phyloP scores from a whole-genome alignment of 2,329 filamentous ascomycete genomes.

The Anisogramma anomala region DNA sequence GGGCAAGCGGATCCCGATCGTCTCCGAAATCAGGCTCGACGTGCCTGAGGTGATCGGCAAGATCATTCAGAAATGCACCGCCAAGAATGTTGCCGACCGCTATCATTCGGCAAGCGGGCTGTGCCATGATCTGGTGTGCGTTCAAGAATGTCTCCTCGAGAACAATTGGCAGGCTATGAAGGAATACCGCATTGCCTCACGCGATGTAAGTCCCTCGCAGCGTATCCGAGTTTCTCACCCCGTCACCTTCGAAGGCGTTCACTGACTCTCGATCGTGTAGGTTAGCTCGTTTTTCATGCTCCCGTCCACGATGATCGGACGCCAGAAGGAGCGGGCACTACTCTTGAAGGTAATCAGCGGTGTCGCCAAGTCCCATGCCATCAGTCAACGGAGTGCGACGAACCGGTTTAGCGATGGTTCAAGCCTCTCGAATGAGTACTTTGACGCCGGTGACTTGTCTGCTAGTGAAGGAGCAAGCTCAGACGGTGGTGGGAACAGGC shows the following conservation, averaged over 20 bases:
- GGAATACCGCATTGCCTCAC: constrained; percentile 65
- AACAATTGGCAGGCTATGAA: constrained; percentile 62
- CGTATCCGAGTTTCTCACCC: too few species aligned
- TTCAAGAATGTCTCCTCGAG: constrained; percentile 62
- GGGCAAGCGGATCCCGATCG: constrained; percentile 62
- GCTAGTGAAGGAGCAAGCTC: constrained; percentile 49
- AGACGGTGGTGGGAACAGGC: constrained; percentile 36
- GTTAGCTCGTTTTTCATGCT: constrained; percentile 85
- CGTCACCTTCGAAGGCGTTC: too few species aligned
- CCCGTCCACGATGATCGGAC: constrained; percentile 69
- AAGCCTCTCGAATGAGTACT: constrained; percentile 37
- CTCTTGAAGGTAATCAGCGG: constrained; percentile 67
- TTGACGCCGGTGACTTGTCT: constrained; percentile 40
- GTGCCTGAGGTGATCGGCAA: constrained; percentile 71
- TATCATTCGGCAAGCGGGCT: constrained; percentile 85
- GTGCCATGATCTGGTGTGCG: constrained; percentile 64
- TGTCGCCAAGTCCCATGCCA: constrained; percentile 54
- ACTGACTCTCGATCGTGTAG: too few species aligned
- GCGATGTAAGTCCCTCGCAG: constrained; percentile 45
- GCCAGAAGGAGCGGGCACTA: constrained; percentile 57
- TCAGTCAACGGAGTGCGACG: constrained; percentile 30
- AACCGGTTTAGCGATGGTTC: constrained; percentile 43
- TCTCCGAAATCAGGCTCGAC: constrained; percentile 68
- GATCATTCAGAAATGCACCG: constrained; percentile 85
- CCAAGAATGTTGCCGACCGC: constrained; percentile 74